Percentiles rank a stretch among this genome's conserved stretches.
Evolutionary conservation across 805 yeast genomes (phyloP).

Genomic region (Dipodascopsis uninucleata): DNA sequence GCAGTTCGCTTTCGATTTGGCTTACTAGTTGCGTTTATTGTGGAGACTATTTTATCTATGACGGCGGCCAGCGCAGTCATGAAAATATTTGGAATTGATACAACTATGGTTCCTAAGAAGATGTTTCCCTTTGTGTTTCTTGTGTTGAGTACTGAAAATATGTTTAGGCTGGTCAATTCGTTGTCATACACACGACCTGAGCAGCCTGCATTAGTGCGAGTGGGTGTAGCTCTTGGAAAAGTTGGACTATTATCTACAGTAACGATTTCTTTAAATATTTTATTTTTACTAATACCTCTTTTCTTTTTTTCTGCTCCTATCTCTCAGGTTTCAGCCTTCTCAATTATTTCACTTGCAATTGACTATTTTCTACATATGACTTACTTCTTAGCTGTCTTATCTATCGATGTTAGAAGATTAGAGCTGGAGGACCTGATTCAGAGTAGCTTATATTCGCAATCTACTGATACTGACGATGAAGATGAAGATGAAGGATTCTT

Average conservation of each 20-base stretch:
- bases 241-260: slow-evolving; percentile 42
- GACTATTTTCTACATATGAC: slow-evolving; percentile 63
- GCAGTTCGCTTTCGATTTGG: slow-evolving; percentile 46
- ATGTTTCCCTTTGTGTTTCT: slow-evolving; percentile 43
- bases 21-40: slow-evolving; percentile 41
- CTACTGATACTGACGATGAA: slow-evolving; percentile 26
- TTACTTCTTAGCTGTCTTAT: slow-evolving; percentile 59
- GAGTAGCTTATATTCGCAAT: slow-evolving; percentile 8
- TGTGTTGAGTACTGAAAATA: slow-evolving; percentile 47
- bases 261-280: slow-evolving; percentile 35
- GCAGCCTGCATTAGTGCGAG: slow-evolving; percentile 39
- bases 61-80: slow-evolving; percentile 18
- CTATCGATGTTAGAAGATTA: slow-evolving; percentile 61
- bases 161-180: slow-evolving; percentile 45
- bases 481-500: no score
- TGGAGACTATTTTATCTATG: slow-evolving; percentile 32
- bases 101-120: slow-evolving; percentile 29
- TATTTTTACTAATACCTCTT: slow-evolving; percentile 31
- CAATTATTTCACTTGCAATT: slow-evolving; percentile 47
- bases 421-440: slow-evolving; percentile 53
- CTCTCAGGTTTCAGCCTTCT: slow-evolving; percentile 44
- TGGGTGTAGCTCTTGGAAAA: slow-evolving; percentile 40
- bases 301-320: slow-evolving; percentile 10
- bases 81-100: slow-evolving; percentile 3
- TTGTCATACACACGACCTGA: slow-evolving; percentile 45